Conservation (phyloP, 345 rosid species). For the Citrus australasica region DNA sequence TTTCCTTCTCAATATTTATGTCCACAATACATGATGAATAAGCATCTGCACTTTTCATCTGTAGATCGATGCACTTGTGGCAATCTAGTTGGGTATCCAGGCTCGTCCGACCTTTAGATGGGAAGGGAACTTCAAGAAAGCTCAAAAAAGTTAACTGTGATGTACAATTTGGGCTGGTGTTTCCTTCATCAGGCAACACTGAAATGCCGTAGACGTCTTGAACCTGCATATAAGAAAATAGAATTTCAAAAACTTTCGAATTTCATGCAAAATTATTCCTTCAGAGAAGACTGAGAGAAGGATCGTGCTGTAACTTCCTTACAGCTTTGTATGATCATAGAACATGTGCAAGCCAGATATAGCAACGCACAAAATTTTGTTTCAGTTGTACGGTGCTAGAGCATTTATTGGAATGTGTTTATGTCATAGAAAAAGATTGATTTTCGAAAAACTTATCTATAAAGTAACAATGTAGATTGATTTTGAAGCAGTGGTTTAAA, state of each 20-base stretch:
- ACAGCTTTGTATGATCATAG: background rate
- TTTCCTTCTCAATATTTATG: conserved; percentile 58
- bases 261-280: background rate
- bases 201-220: conserved; percentile 63
- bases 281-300: background rate
- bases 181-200: conserved; percentile 59
- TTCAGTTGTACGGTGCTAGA: background rate
- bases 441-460: background rate
- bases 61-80: conserved; percentile 59
- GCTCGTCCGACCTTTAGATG: conserved; percentile 45
- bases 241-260: background rate
- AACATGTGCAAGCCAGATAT: background rate
- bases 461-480: background rate
- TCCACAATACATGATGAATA: conserved; percentile 66
- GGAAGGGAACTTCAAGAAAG: conserved; percentile 58
- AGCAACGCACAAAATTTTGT: background rate
- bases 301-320: background rate
- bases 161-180: conserved; percentile 28
- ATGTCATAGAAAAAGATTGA: background rate
- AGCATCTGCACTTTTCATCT: conserved; percentile 48
- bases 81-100: conserved; percentile 44
- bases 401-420: background rate
- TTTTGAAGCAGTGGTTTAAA: background rate
- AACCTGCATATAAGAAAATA: conserved; percentile 38
- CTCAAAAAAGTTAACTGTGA: conserved; percentile 57